Evolutionary conservation across 768 basidiomycete species (phyloP).

Genomic region (Phanerodontia chrysosporium): DNA sequence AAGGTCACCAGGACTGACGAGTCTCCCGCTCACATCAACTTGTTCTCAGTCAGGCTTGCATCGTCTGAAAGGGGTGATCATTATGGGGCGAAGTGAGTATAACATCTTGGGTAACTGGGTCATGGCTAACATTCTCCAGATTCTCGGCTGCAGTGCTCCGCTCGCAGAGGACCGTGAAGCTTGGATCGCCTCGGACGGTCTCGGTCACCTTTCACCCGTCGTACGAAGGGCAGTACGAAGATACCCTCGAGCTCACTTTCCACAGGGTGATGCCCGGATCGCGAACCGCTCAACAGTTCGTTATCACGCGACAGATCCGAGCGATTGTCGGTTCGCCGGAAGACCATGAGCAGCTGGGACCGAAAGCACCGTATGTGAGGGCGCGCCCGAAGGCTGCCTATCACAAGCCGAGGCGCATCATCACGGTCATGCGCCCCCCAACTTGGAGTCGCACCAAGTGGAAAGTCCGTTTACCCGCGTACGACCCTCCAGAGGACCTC

Average conservation of each 20-base stretch:
- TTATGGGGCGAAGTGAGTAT: constrained; percentile 7
- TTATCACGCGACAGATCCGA: constrained; percentile 41
- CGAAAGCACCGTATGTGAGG: constrained; percentile 40
- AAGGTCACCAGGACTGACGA: constrained; percentile 10
- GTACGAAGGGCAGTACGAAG: constrained; percentile 41
- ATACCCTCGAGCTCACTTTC: constrained; percentile 46
- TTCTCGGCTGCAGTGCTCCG: constrained; percentile 9
- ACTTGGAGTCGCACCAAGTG: constrained; percentile 13
- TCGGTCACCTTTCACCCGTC: constrained; percentile 17
- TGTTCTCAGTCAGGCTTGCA: not conserved
- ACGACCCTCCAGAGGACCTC: constrained; percentile 14
- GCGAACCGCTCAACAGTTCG: constrained; percentile 32
- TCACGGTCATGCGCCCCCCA: constrained; percentile 27
- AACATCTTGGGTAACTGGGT: not conserved
- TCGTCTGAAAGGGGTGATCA: constrained; percentile 5
- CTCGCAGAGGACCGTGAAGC: not conserved
- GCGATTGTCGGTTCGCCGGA: constrained; percentile 46
- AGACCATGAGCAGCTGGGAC: constrained; percentile 45
- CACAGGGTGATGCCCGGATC: constrained; percentile 21
- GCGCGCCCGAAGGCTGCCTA: constrained; percentile 12
- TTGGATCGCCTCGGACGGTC: constrained; percentile 5
- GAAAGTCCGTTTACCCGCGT: constrained; percentile 14
- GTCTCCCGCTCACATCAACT: not conserved
- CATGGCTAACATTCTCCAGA: constrained; percentile 5
- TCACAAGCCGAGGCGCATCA: constrained; percentile 16